Evolutionary conservation across 2,329 filamentous ascomycete species (phyloP).

Genomic region (Penicillium brasilianum): DNA sequence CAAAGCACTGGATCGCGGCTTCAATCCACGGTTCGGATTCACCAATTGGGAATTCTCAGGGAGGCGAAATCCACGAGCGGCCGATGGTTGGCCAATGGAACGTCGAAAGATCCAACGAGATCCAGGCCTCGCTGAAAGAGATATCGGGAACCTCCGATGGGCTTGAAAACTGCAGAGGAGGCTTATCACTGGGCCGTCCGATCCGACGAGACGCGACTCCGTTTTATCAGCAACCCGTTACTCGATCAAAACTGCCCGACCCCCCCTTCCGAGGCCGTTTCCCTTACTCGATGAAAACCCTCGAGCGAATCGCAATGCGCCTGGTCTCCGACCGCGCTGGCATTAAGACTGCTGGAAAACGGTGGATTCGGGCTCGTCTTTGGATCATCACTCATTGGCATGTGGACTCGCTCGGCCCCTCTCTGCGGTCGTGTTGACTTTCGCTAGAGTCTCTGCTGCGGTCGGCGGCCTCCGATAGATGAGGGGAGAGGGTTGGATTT

Average conservation of each 20-base stretch:
- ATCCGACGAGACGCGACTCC: conserved; percentile 8
- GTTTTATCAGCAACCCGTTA: conserved; percentile 29
- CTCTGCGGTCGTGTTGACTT: not conserved
- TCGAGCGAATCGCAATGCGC: not conserved
- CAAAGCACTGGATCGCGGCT: not conserved
- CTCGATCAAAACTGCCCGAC: conserved; percentile 36
- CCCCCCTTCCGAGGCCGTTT: conserved; percentile 8
- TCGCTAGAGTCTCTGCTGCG: not conserved
- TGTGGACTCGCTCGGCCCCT: not conserved
- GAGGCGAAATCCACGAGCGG: not conserved
- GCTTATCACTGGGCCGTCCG: conserved; percentile 21
- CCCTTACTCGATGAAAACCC: conserved; percentile 30
- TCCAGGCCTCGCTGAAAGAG: not conserved
- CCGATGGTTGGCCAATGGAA: conserved; percentile 3
- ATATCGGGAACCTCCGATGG: conserved; percentile 38
- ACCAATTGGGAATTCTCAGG: too few species aligned
- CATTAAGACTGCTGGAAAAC: not conserved
- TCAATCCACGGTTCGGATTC: conserved; percentile 21
- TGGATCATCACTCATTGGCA: not conserved
- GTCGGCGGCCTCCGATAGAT: conserved; percentile 22
- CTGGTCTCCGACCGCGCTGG: conserved; percentile 11
- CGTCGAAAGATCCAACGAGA: not conserved
- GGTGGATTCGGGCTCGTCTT: not conserved
- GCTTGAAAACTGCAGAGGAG: too few species aligned
- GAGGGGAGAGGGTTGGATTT: conserved; percentile 5